Conservation (phyloP, 805 yeast species). For the Candida chauliodis region DNA sequence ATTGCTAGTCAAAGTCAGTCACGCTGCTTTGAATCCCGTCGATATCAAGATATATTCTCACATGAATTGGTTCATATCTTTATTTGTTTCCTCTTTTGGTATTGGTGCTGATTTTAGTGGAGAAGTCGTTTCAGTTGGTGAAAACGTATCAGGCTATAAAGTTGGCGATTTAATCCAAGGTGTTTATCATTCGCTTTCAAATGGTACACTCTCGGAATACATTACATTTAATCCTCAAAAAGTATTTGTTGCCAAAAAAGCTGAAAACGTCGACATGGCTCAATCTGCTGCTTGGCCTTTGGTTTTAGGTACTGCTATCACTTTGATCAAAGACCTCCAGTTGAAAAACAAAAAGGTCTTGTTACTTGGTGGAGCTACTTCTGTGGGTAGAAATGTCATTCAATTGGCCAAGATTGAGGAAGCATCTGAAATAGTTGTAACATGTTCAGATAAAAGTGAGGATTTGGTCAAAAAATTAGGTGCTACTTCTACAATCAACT, state of each 20-base stretch:
- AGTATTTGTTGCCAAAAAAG: slow-evolving; percentile 34
- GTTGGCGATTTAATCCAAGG: slow-evolving; percentile 33
- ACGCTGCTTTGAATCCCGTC: slow-evolving; percentile 33
- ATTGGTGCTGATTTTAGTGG: slow-evolving; percentile 34
- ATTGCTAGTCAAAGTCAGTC: slow-evolving; percentile 28
- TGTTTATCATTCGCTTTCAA: slow-evolving; percentile 14
- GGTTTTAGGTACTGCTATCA: slow-evolving; percentile 60
- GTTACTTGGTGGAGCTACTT: slow-evolving; percentile 67
- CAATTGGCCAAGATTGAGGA: slow-evolving; percentile 50
- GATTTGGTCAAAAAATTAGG: slow-evolving; percentile 48
- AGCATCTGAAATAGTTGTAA: slow-evolving; percentile 51
- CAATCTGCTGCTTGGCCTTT: slow-evolving; percentile 68
- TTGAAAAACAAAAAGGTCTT: slow-evolving; percentile 49
- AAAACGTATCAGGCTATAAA: slow-evolving; percentile 14
- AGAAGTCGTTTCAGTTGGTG: slow-evolving; percentile 28
- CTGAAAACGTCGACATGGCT: slow-evolving; percentile 38
- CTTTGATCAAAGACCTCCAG: slow-evolving; percentile 29
- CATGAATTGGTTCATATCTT: slow-evolving; percentile 4
- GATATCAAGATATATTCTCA: slow-evolving; percentile 21
- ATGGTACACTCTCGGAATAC: slow-evolving; percentile 49
- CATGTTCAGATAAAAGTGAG: slow-evolving; percentile 50
- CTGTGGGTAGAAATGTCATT: slow-evolving; percentile 56
- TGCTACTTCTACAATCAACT: slow-evolving; percentile 57
- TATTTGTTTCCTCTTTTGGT: slow-evolving; percentile 16
- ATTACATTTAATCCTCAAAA: slow-evolving; percentile 29